Evolutionary conservation across 768 basidiomycete genomes (phyloP), one percentile per base, ranked within the genome.

Genomic region (Tulasnella sp.): DNA sequence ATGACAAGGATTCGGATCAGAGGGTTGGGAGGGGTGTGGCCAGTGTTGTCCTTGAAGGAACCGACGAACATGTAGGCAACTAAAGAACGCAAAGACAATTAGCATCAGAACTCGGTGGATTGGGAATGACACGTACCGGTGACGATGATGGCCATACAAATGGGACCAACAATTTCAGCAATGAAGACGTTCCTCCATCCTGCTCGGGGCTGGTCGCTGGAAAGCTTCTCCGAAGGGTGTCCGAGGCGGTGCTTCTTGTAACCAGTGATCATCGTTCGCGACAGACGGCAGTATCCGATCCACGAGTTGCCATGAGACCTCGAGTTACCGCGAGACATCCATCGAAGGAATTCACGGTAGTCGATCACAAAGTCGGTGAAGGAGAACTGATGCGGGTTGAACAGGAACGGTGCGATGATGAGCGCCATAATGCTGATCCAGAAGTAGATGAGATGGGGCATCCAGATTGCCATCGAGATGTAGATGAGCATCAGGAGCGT

Each of bases 341-440:
- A 86, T 71, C 85, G 89, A 79, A 99, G 85, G 85, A 96, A 98
- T 85, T 99, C 96, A 80, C 97, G 87, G 81, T 94, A 94, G 84
- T 99, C 97, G 82, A 99, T 93, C 82, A 99, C 88, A 83, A 96
- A 99, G 83, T 99, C 97, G 45, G 94, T 89, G 83, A 96, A 92
- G n/a, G 93, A 93, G 85, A 99, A 99, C 83, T 99, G 97, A 83
- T 99, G 97, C n/a, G 97, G 97, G 82, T 99, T 99, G 89, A 98
- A 99, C 81, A 97, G 83, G 91, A 99, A 99, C 9, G 97, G 97
- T 38, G 97, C 91, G 78, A 98, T 84, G 81, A 96, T 97, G 17
- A 99, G 88, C 22, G 96, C 89, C 40, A 95, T 85, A 79, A 96
- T 93, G 58, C 96, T 96, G 75, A 97, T 83, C 97, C 97, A 98